These are phyloP conservation scores for Prorocentrum cordatum DNA, from an alignment of 169 alveolate species.

Conservation along the genomic window DNA sequence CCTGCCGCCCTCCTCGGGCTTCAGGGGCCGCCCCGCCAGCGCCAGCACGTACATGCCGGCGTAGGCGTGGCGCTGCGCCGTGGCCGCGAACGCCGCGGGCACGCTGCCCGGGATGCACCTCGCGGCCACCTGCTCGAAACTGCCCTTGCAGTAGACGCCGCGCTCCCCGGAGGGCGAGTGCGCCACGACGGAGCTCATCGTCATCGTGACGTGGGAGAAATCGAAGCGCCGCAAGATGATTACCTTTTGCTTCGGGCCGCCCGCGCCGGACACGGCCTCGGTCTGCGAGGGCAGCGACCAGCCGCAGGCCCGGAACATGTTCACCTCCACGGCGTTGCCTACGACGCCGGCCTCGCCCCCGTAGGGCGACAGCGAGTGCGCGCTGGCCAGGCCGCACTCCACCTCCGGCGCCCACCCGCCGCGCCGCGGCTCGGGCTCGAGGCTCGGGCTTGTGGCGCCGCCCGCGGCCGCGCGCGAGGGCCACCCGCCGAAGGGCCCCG, in stretches of 20 bases:
- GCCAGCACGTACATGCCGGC: conserved; percentile 52
- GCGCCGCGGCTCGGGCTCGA: too few species aligned
- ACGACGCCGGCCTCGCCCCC: conserved; percentile 22
- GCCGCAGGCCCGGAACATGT: conserved; percentile 50
- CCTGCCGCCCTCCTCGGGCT: background rate
- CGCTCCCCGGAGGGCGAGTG: background rate
- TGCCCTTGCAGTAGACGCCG: conserved; percentile 9
- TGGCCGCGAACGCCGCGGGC: conserved; percentile 16
- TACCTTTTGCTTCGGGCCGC: background rate
- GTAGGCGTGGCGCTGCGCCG: conserved; percentile 21
- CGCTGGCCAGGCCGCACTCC: conserved; percentile 12
- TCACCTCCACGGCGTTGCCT: conserved; percentile 67
- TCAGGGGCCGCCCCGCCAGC: conserved; percentile 16
- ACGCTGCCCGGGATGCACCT: conserved; percentile 6
- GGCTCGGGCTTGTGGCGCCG: too few species aligned
- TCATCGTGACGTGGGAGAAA: conserved; percentile 53
- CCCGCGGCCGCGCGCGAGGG: background rate
- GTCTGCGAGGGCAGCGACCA: conserved; percentile 33
- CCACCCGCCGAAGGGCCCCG: background rate
- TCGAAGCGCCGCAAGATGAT: conserved; percentile 15
- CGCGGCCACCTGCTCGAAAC: conserved; percentile 46
- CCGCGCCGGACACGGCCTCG: background rate
- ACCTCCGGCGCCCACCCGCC: background rate
- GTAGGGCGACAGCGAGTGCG: conserved; percentile 42
- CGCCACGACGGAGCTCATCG: background rate